Evolutionary conservation across 2,329 filamentous ascomycete genomes (phyloP), one percentile per base, ranked within the genome.

Genomic region (Chaetomiaceae sp.): DNA sequence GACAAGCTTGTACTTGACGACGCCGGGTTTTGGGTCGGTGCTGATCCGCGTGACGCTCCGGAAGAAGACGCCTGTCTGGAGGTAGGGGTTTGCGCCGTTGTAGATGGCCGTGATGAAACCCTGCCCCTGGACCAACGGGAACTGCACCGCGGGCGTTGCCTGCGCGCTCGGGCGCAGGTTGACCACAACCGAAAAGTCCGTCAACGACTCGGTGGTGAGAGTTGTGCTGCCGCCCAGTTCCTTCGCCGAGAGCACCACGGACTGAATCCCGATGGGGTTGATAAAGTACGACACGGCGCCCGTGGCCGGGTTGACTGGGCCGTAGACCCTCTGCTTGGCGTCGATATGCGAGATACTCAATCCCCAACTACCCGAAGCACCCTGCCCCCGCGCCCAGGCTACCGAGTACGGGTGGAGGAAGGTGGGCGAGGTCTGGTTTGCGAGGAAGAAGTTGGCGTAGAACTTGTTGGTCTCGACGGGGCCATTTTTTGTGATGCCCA

Each of bases 51-150:
- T 83, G 44, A 96, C 75, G 17, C 78, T 83, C 53, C 78, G 77
- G 74, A 92, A 95, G 56, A 85, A 87, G 1, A 94, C 80, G 1
- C 83, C 84, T 20, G 85, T 87, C 61, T 91, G 84, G 39, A 97
- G 77, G 4, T 85, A 65, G 0, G 92, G 92, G 7, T 82, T 84
- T 0, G 83, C 77, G 27, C 83, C 82, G 50, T 76, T 77, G 69
- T 91, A 97, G 17, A 87, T 69, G 0, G 78, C 91, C 4, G 91
- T 96, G 17, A 96, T 76, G 63, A 91, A 95, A 0, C 83, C 86
- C 83, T 95, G 94, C 11, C 94, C 94, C 66, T 97, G 92, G 0
- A 95, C 83, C 7, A 96, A 66, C 0, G 91, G 91, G 59, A 95
- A 90, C 0, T 82, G 85, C 19, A 97, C 78, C 1, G 79, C 75